Percentiles rank a stretch among this genome's conserved stretches.
phyloP scores from a whole-genome alignment of 2,329 filamentous ascomycete genomes.

The Phialocephala subalpina region DNA sequence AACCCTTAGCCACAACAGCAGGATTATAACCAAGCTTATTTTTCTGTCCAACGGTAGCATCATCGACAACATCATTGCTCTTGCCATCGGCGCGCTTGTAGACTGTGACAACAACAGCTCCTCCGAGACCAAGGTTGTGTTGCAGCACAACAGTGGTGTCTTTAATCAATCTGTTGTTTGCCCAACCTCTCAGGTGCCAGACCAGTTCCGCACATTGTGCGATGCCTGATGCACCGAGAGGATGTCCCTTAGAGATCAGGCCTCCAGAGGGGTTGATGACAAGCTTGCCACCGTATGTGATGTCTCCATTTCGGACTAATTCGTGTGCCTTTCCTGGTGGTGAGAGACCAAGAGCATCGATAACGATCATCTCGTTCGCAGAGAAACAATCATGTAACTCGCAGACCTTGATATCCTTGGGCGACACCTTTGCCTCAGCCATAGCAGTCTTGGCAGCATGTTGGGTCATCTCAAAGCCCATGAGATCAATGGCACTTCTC shows the following conservation, averaged over 20 bases:
- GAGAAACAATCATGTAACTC: conserved; percentile 98
- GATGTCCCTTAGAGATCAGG: conserved; percentile 95
- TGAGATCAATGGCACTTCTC: conserved; percentile 81
- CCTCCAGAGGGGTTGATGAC: conserved; percentile 95
- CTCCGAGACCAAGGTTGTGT: conserved; percentile 92
- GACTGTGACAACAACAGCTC: conserved; percentile 88
- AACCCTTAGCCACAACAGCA: conserved; percentile 86
- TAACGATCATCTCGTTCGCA: conserved; percentile 89
- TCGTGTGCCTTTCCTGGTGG: conserved; percentile 88
- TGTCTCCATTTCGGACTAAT: conserved; percentile 84
- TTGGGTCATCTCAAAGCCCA: conserved; percentile 87
- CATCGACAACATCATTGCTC: conserved; percentile 68
- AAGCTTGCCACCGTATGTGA: conserved; percentile 82
- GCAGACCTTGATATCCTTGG: conserved; percentile 80
- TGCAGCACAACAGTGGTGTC: conserved; percentile 80
- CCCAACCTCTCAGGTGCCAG: conserved; percentile 96
- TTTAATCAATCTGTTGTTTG: conserved; percentile 81
- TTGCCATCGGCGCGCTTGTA: conserved; percentile 85
- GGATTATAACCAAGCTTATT: conserved; percentile 89
- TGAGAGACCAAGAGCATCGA: conserved; percentile 85
- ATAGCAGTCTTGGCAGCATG: conserved; percentile 75
- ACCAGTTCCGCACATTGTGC: conserved; percentile 95
- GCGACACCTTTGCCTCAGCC: conserved; percentile 73
- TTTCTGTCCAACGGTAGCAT: conserved; percentile 68
- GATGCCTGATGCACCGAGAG: conserved; percentile 91